Base-by-base conservation (phyloP, 2,329 filamentous ascomycete genomes). In the Didymella lethalis region DNA sequence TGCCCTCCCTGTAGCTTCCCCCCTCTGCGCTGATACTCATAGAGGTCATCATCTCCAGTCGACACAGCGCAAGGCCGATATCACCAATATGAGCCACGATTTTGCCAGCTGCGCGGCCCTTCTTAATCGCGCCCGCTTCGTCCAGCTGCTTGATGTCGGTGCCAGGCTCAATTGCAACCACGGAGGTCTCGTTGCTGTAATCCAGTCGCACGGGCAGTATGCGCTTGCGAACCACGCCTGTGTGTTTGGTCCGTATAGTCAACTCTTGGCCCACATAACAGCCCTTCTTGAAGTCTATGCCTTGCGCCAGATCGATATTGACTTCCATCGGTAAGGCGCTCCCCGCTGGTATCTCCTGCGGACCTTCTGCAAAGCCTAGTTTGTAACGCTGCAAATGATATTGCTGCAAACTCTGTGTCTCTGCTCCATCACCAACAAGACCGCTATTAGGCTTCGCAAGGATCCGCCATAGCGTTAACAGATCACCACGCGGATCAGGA, bases 211-310 rank as follows among this genome's bases (percentile, higher is more conserved):
- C 88, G 0, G 95, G 95, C 51, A 99, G 77, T 48, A 98, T 87
- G 48, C 95, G 85, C 83, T 97, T 97, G 61, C 95, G 85, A 40
- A 99, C 92, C 16, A 99, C 92, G 23, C 95, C 95, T 12, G 90
- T 93, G 78, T 99, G 95, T 75, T 93, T 90, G 1, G 95, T 99
- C 41, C 95, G 89, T 65, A 98, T 97, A 1, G 95, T 98, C 64
- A 99, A 84, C 77, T 99, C 95, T 79, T 99, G 95, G 0, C 95
- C 95, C 7, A 98, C 87, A 77, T 99, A 99, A 79, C 95, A 99
- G 7, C 95, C 95, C 80, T 99, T 99, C 73, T 88, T 88, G 80
- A 95, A 99, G 78, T 97, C 92, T 65, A 99, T 89, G 26, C 88
- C 95, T 47, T 86, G 85, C 84, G 91, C 91, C 59, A 91, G 80